Percentiles rank a stretch among this genome's conserved stretches.
Evolutionary conservation across 768 basidiomycete species (phyloP).

Genomic region (Asterophora parasitica): DNA sequence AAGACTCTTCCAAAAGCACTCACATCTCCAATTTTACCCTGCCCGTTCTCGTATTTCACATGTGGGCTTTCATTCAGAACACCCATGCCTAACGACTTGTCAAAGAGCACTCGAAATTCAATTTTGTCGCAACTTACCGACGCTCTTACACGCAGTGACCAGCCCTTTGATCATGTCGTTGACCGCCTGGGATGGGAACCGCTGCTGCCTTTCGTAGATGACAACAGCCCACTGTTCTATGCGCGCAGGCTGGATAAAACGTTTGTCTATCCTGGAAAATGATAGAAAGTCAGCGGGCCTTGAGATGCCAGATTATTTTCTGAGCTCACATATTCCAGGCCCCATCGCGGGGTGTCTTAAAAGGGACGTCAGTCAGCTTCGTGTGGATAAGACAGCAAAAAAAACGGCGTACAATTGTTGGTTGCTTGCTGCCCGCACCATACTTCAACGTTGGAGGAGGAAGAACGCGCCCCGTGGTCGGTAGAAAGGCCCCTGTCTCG

Average conservation of each 20-base stretch:
- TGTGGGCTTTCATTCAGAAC: constrained; percentile 43
- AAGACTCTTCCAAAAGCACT: constrained; percentile 13
- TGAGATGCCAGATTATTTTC: constrained; percentile 17
- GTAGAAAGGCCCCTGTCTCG: constrained; percentile 40
- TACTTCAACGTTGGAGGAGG: constrained; percentile 62
- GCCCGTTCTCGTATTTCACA: constrained; percentile 52
- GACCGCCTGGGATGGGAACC: constrained; percentile 44
- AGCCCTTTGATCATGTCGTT: constrained; percentile 52
- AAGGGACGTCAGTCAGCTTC: background rate
- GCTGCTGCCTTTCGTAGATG: constrained; percentile 50
- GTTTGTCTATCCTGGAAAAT: constrained; percentile 56
- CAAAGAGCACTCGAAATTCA: background rate
- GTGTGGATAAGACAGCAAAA: background rate
- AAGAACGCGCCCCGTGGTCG: constrained; percentile 53
- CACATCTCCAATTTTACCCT: constrained; percentile 44
- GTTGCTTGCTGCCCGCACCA: constrained; percentile 47
- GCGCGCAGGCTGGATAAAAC: constrained; percentile 47
- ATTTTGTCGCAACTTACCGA: constrained; percentile 46
- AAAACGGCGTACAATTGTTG: constrained; percentile 39
- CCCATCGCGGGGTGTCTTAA: constrained; percentile 56
- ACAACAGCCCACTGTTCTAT: constrained; percentile 63
- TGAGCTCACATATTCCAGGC: constrained; percentile 73
- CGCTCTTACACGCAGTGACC: constrained; percentile 38
- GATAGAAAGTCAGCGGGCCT: constrained; percentile 34
- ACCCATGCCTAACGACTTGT: constrained; percentile 45